Base-by-base conservation (phyloP, 2,329 filamentous ascomycete species). In the Cladorrhinum sp. region DNA sequence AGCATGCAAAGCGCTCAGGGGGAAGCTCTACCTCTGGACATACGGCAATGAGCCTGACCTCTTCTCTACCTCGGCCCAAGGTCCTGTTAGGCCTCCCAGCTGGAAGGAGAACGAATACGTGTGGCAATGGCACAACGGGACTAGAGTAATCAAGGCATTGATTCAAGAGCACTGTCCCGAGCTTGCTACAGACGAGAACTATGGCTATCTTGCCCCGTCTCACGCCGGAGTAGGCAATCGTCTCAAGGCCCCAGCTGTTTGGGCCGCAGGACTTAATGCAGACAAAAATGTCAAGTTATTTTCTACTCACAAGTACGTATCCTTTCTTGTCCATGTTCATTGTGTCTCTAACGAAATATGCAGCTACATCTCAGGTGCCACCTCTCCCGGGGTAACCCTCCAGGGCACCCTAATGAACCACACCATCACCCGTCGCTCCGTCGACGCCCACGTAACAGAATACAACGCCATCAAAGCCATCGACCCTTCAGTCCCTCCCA, bases 41-140 rank as follows among this genome's bases (percentile, higher is more conserved):
- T 83, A 87, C 64, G 85, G 86, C 41, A 88, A 88, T 66, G 85
- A 88, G 70, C 83, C 84, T 0, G 85, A 88, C 69, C 71, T 87
- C 7, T 88, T 75, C 70, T 78, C 80, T 18, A 80, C 78, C 1
- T 81, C 79, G 20, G 70, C 78, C 2, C 81, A 83, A 63, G 79
- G 80, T 0, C 73, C 77, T 0, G 78, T 84, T 20, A 73, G 85
- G n/a, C 79, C 83, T 0, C 25, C 74, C 0, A 74, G 68, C 25
- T 88, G 82, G 79, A 79, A 78, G 58, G 85, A 87, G 67, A 71
- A 70, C 16, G 74, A 76, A 29, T 88, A 84, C 66, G 82, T 86
- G 2, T 64, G 70, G 5, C 81, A 88, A 67, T 88, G 84, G 84
- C 72, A 82, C 12, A 78, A 81, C 56, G 84, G 80, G 38, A 84